Evolutionary conservation across 768 basidiomycete species (phyloP), one percentile per base, ranked within the genome.

Genomic region (Boletus vermiculosoides): DNA sequence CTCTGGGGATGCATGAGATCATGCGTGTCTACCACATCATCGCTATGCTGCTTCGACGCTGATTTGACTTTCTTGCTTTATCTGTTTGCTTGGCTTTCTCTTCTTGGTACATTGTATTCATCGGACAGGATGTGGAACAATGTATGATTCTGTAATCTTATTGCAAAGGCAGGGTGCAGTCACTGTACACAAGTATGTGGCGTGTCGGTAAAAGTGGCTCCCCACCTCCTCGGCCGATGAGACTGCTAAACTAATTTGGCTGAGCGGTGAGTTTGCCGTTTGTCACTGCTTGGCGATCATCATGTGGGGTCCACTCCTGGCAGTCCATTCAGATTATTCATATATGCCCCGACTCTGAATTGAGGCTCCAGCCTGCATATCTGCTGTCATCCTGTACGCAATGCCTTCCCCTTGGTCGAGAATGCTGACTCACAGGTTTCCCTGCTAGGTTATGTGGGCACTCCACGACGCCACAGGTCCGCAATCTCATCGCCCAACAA

Each of bases 51-150:
- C 16, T n/a, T 48, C 23, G 2, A 12, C 36, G 40, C 6, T 52
- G 52, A 55, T 53, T 50, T 55, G 55, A 60, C 58, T 40, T 15
- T 55, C 18, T 63, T 31, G 44, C 50, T 59, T 54, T 33, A 22
- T 44, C 20, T 7, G 9, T 52, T 4, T 54, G 23, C 42, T 57
- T 42, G 23, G 55, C 28, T 58, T 47, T 47, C 54, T 44, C 31
- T 68, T 68, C 64, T 69, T 69, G 68, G 45, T 23, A 34, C 55
- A 62, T 25, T 69, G 67, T 67, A 68, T 57, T 59, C 56, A 16
- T 30, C 63, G 63, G 59, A 68, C 58, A 60, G 55, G 51, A 51
- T 55, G 47, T 60, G 58, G 58, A 61, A 55, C 60, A 51, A 50
- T 66, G 67, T 66, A 66, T 44, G 56, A 60, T 57, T 51, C 5